Evolutionary conservation across 1,284 basidiomycete genomes (phyloP).

Genomic region (Trametes versicolor): DNA sequence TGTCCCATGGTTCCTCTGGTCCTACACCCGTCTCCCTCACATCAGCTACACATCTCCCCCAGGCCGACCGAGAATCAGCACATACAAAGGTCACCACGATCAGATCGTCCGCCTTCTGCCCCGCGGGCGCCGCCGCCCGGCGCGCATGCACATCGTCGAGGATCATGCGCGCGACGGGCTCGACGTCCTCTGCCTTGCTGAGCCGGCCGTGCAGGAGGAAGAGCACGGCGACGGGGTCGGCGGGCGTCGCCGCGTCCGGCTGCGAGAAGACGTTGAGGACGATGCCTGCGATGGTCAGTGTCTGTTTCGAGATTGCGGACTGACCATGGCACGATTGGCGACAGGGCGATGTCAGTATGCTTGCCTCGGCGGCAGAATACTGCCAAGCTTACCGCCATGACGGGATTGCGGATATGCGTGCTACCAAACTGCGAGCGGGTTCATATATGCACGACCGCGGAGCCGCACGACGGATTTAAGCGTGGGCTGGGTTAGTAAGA

Average conservation of each 20-base stretch:
- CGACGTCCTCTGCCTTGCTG: conserved; percentile 40
- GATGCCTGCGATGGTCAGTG: conserved; percentile 55
- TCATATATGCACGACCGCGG: no score
- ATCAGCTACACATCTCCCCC: background rate
- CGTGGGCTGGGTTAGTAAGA: no score
- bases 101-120: conserved; percentile 49
- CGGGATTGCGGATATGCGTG: background rate
- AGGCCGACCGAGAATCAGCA: background rate
- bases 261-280: conserved; percentile 42
- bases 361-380: background rate
- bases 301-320: conserved; percentile 41
- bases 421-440: no score
- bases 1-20: conserved; percentile 82
- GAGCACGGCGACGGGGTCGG: conserved; percentile 55
- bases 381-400: background rate
- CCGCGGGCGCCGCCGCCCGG: conserved; percentile 33
- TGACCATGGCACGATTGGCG: background rate
- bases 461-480: no score
- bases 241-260: conserved; percentile 23
- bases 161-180: conserved; percentile 44
- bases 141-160: conserved; percentile 40
- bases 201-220: conserved; percentile 73
- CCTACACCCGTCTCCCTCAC: conserved; percentile 56
- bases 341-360: background rate
- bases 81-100: conserved; percentile 63